Evolutionary conservation across 306 rosid species (phyloP).

Genomic region (Cicer bijugum): DNA sequence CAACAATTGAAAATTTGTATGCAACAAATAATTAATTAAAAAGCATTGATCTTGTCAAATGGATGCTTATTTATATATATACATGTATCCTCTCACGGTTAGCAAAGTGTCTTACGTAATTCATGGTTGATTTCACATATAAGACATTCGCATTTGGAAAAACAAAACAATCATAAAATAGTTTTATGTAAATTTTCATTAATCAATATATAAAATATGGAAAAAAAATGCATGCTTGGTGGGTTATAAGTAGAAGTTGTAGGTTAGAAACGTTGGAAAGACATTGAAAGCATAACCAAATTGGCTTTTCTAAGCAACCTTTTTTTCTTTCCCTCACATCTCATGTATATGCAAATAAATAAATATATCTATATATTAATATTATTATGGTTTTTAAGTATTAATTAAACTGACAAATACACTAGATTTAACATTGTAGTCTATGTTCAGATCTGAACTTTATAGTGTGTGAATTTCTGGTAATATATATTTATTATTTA

Average conservation of each 20-base stretch:
- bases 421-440: too few relatives aligned
- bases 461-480: too few relatives aligned
- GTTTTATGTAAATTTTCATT: not conserved
- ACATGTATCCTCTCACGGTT: not conserved
- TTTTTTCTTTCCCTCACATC: slow-evolving; percentile 41
- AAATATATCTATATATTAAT: not conserved
- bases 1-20: slow-evolving; percentile 32
- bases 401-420: too few relatives aligned
- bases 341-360: not conserved
- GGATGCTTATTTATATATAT: not conserved
- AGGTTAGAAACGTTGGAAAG: slow-evolving; percentile 90
- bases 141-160: slow-evolving; percentile 23
- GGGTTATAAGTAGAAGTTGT: slow-evolving; percentile 99
- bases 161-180: not conserved
- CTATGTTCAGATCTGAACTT: too few relatives aligned
- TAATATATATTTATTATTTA: too few relatives aligned
- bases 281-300: slow-evolving; percentile 98
- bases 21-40: not conserved
- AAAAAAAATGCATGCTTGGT: slow-evolving; percentile 51
- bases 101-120: slow-evolving; percentile 49
- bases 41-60: slow-evolving; percentile 23
- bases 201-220: slow-evolving; percentile 40
- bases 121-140: slow-evolving; percentile 36
- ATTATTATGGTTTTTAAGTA: not conserved
- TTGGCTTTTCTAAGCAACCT: slow-evolving; percentile 83